Base-by-base conservation (phyloP, 2,329 filamentous ascomycete species). In the Aspergillus neotritici region DNA sequence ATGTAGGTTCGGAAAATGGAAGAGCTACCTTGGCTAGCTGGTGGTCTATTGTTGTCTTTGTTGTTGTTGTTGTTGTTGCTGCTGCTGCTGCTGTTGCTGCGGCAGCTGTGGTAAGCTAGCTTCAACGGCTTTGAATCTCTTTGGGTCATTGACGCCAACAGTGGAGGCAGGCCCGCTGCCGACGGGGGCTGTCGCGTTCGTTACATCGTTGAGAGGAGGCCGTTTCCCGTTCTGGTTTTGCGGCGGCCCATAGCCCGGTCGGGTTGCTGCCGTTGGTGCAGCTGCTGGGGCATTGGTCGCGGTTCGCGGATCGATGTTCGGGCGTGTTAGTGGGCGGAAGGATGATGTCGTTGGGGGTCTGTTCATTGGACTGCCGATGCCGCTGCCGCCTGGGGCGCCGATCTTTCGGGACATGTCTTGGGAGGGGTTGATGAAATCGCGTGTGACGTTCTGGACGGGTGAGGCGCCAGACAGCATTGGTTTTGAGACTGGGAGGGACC, bases 401-500 rank as follows among this genome's bases (percentile, higher is more conserved):
- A 68, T 61, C 41, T 57, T 63, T 15, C 64, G 60, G 44, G 66
- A 56, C 33, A 59, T 41, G 37, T 67, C 63, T 7, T 54, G 45
- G 32, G 62, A 58, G 7, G 65, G 65, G 31, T 68, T 68, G 44
- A 67, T 50, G 17, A 56, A 62, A 40, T 66, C 63, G 31, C 61
- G 58, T 9, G 58, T 46, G 28, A 51, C 58, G 28, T 60, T 65
- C 1, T 60, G 40, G 14, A 58, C 55, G n/a, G 63, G 62, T 4
- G 64, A 63, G 21, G 52, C 50, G 8, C 50, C 39, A 4, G 57
- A 38, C 5, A 66, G 46, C 61, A 65, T 67, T 6, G 63, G 63
- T 49, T 76, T 78, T 4, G 76, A 77, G 2, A 95, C 69, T 0
- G 89, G 87, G 40, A 84, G 83, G 4, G 86, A 90, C 40, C 80